Base-by-base conservation (phyloP, 2,329 filamentous ascomycete species). In the Colletotrichum abscissum region DNA sequence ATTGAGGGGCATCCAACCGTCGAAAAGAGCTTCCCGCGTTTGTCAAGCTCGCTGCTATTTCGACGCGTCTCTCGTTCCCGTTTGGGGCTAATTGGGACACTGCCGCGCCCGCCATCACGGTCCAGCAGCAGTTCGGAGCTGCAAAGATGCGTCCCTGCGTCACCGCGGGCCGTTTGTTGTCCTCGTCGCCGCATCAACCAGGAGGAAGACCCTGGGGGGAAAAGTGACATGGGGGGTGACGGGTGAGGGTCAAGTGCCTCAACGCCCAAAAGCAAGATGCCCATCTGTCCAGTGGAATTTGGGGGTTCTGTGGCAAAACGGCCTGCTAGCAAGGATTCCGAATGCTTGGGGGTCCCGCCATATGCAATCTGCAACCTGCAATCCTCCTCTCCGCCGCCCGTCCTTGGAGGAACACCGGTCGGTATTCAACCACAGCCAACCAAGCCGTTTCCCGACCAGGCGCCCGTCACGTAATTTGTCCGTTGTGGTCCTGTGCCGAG, bases 171-270 rank as follows among this genome's bases (percentile, higher is more conserved):
- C 55, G 54, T 70, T 65, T 60, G 57, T 72, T 70, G 70, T 69
- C 26, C 9, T 60, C 59, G 67, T 73, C 70, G 66, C 70, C 67
- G 67, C 66, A 73, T 70, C 70, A 73, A 73, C 70, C 56, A 62
- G 52, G 55, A 57, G 49, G 35, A 65, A 49, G 67, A 70, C 70
- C 67, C 70, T 52, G 67, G 66, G 42, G 67, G 66, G 19, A 49
- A 62, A 58, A 6, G 7, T 24, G 67, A 60, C 70, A 73, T 69
- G 59, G 66, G 69, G 26, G 30, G 49, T 19, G 42, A 49, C 19
- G 42, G 19, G 38, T 22, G 30, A 16, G 54, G 66, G 54, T 70
- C 56, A 63, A 65, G 42, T 73, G 60, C 70, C 70, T 73, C 70
- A 65, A 65, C 49, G 22, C 55, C 60, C 60, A 56, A 70, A 73